Conservation (phyloP, 768 basidiomycete genomes). For the Leccinellum luteum region DNA sequence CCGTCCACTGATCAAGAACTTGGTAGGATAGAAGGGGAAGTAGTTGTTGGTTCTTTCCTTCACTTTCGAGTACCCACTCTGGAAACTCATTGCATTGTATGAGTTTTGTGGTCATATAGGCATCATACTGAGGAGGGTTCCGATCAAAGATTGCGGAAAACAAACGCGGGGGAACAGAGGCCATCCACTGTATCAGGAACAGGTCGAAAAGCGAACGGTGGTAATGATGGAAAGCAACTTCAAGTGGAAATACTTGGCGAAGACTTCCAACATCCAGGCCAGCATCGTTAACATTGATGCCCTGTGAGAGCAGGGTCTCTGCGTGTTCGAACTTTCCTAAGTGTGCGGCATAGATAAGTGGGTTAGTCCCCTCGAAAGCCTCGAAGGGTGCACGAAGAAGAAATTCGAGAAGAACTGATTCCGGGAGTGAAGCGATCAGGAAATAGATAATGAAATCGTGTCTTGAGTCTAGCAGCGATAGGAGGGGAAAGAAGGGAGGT, state of each 20-base stretch:
- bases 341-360: background rate
- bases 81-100: background rate
- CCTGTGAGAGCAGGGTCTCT: background rate
- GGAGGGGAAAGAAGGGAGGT: too few species aligned
- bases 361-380: background rate
- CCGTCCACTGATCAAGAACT: background rate
- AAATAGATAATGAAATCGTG: background rate
- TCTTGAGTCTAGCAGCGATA: background rate
- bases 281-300: background rate
- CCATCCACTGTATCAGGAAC: background rate
- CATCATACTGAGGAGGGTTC: too few species aligned
- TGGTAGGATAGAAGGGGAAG: background rate
- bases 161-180: background rate
- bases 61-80: background rate
- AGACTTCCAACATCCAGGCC: background rate
- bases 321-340: background rate
- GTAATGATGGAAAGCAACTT: background rate
- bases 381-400: background rate
- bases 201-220: background rate
- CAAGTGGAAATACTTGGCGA: background rate
- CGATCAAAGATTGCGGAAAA: background rate
- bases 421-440: background rate
- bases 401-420: background rate
- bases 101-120: background rate
- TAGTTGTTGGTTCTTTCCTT: background rate